These are phyloP conservation scores for Plectosphaerella sp. DNA, from an alignment of 2,329 filamentous ascomycete species.

Conservation along the genomic window DNA sequence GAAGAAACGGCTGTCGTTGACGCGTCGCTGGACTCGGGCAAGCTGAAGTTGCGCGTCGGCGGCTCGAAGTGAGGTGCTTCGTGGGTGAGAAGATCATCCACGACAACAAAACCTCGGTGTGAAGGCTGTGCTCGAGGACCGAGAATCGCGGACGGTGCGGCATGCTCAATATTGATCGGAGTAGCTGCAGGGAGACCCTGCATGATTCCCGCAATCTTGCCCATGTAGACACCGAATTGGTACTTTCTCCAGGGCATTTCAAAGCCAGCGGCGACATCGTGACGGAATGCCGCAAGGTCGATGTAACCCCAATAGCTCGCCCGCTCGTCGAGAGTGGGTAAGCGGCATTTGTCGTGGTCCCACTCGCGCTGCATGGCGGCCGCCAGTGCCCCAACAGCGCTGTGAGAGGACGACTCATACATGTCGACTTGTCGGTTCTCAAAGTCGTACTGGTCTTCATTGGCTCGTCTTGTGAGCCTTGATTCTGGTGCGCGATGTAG, in stretches of 20 bases:
- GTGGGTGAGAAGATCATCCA: neutral
- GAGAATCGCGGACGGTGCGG: neutral
- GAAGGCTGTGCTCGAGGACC: neutral
- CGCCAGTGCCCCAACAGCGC: neutral
- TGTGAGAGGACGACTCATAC: no score
- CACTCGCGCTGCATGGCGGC: neutral
- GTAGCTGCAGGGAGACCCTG: neutral
- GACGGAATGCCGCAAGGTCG: neutral
- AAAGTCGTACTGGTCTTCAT: neutral
- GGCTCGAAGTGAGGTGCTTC: neutral
- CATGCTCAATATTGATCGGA: neutral
- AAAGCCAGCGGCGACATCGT: neutral
- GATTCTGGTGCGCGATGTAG: neutral
- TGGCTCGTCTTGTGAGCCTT: neutral
- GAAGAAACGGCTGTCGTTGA: no score
- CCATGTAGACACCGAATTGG: neutral
- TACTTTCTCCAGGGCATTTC: neutral
- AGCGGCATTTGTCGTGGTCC: neutral
- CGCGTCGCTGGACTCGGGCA: no score
- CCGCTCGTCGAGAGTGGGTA: neutral
- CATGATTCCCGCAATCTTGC: neutral
- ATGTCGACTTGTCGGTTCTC: neutral
- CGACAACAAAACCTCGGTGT: neutral
- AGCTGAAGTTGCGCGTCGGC: neutral
- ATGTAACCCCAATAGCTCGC: neutral